phyloP scores from a whole-genome alignment of 1,139 yeast species.

The Suhomyces anneliseae region DNA sequence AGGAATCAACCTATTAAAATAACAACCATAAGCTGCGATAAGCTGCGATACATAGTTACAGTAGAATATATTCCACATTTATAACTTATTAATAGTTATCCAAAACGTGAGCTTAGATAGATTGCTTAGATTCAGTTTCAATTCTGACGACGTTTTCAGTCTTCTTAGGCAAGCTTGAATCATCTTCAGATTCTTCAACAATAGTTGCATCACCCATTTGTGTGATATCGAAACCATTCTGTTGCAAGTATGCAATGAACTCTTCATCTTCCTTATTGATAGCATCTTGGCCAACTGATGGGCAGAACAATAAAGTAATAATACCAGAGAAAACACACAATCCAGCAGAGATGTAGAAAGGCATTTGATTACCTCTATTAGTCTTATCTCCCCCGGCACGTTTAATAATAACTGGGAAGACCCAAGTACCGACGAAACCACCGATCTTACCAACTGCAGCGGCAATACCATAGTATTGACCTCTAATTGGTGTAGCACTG shows the following conservation, averaged over 20 bases:
- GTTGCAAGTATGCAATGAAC: slow-evolving; percentile 63
- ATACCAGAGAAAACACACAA: slow-evolving; percentile 72
- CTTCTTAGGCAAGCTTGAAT: slow-evolving; percentile 3
- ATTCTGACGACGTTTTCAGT: slow-evolving; percentile 5
- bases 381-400: too few relatives aligned
- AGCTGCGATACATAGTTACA: too few relatives aligned
- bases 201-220: slow-evolving; percentile 43
- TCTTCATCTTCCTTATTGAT: slow-evolving; percentile 73
- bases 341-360: slow-evolving; percentile 80
- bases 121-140: slow-evolving; percentile 11
- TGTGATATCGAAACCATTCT: slow-evolving; percentile 58
- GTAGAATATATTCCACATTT: too few relatives aligned
- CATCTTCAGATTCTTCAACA: slow-evolving; percentile 13
- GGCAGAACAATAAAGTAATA: slow-evolving; percentile 70
- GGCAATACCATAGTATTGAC: slow-evolving; percentile 86
- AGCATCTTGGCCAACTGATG: slow-evolving; percentile 81
- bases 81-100: too few relatives aligned
- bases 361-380: slow-evolving; percentile 65
- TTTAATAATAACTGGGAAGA: slow-evolving; percentile 76
- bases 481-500: slow-evolving; percentile 83
- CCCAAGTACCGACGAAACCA: slow-evolving; percentile 87
- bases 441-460: slow-evolving; percentile 92
- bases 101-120: background rate
- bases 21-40: too few relatives aligned
- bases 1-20: too few relatives aligned